Evolutionary conservation across 768 basidiomycete genomes (phyloP).

Genomic region (Asterophora parasitica): DNA sequence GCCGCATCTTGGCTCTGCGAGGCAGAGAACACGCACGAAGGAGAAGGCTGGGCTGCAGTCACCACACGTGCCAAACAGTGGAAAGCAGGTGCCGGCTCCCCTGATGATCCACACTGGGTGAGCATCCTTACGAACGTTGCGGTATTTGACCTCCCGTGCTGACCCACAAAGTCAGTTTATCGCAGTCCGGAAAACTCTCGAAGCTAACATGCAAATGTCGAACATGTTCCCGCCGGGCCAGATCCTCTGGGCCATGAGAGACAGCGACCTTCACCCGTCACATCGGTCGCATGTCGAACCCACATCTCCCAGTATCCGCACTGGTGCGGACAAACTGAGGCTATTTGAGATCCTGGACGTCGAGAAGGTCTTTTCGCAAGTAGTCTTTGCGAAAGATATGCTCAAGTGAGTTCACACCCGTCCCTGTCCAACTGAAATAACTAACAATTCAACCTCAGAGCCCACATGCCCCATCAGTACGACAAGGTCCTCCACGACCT

Average conservation of each 20-base stretch:
- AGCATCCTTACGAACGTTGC: slow-evolving; percentile 4
- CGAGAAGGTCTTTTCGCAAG: slow-evolving; percentile 73
- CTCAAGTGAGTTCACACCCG: slow-evolving; percentile 47
- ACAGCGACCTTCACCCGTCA: slow-evolving; percentile 61
- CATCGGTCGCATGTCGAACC: slow-evolving; percentile 34
- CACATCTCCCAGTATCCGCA: slow-evolving; percentile 13
- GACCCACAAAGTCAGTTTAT: slow-evolving; percentile 64
- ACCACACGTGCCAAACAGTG: slow-evolving; percentile 48
- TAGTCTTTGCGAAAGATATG: slow-evolving; percentile 82
- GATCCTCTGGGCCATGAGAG: slow-evolving; percentile 75
- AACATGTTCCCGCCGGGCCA: slow-evolving; percentile 74
- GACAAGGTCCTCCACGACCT: slow-evolving; percentile 71
- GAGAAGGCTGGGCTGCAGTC: slow-evolving; percentile 50
- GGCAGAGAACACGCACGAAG: slow-evolving; percentile 44
- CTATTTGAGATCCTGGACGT: slow-evolving; percentile 76
- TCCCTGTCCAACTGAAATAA: neutral
- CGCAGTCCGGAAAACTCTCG: slow-evolving; percentile 75
- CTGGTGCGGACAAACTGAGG: slow-evolving; percentile 48
- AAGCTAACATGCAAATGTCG: slow-evolving; percentile 76
- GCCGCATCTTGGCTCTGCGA: slow-evolving; percentile 80
- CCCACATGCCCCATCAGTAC: slow-evolving; percentile 79
- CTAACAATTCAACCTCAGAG: slow-evolving; percentile 29
- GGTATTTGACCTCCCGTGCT: too few relatives aligned
- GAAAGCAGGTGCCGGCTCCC: slow-evolving; percentile 51
- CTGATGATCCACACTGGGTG: slow-evolving; percentile 57